phyloP scores from a whole-genome alignment of 179 eudicot genomes.

The Pouteria campechiana region DNA sequence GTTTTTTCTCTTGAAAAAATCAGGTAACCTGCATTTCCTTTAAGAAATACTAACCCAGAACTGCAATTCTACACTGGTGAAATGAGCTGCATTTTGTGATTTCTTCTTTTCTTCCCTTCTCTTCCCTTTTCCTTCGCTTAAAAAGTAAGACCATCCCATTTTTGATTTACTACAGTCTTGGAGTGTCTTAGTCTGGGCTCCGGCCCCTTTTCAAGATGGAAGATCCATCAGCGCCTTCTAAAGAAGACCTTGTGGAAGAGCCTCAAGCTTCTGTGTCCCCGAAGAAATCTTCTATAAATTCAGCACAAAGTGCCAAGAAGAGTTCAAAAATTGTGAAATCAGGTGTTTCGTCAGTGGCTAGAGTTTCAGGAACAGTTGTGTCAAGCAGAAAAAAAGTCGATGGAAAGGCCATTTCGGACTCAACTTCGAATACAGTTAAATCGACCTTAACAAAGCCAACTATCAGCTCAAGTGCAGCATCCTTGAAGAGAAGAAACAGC shows the following conservation, averaged over 20 bases:
- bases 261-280: constrained; percentile 9
- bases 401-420: constrained; percentile 13
- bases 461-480: constrained; percentile 21
- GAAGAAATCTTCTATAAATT: constrained; percentile 7
- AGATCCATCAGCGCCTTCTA: constrained; percentile 12
- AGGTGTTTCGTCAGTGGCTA: constrained; percentile 10
- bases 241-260: constrained; percentile 12
- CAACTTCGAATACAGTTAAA: constrained; percentile 12
- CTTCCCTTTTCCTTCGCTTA: too few relatives aligned
- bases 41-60: too few relatives aligned
- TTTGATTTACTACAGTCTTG: background rate
- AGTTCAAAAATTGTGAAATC: constrained; percentile 11
- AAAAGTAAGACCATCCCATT: too few relatives aligned
- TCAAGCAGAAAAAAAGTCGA: constrained; percentile 27
- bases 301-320: constrained; percentile 17
- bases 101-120: too few relatives aligned
- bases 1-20: too few relatives aligned
- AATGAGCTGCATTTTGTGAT: background rate
- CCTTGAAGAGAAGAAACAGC: constrained; percentile 59
- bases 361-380: constrained; percentile 20
- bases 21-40: too few relatives aligned
- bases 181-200: background rate
- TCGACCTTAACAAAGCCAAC: constrained; percentile 28
- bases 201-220: too few relatives aligned
- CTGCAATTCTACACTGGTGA: background rate